These are phyloP conservation scores for Thelephora ganbajun DNA, from an alignment of 768 basidiomycete species.

Conservation along the genomic window DNA sequence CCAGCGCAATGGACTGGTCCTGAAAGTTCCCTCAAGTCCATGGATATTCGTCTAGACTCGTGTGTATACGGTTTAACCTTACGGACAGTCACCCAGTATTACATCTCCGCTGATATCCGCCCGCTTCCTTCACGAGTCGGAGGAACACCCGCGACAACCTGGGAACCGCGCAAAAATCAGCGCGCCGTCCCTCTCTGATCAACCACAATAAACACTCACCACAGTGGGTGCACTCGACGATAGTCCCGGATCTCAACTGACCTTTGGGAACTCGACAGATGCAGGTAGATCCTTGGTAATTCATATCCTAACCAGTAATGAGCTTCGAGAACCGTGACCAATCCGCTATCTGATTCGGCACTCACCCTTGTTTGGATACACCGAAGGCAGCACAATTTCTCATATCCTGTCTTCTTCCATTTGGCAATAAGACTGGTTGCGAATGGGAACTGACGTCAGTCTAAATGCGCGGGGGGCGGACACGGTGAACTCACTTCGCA, in stretches of 20 bases:
- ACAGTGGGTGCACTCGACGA: constrained; percentile 96
- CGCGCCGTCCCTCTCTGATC: too few relatives aligned
- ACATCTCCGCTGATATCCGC: neutral
- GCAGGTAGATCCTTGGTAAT: constrained; percentile 96
- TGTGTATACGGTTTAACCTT: too few relatives aligned
- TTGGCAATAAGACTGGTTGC: constrained; percentile 78
- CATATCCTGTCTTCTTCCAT: constrained; percentile 98
- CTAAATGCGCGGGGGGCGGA: neutral
- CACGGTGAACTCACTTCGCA: constrained; percentile 55
- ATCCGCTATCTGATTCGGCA: neutral
- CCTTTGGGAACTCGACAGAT: constrained; percentile 96
- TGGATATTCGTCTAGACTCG: too few relatives aligned
- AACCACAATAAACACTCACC: constrained; percentile 40
- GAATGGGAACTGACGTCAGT: neutral
- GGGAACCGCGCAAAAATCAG: neutral
- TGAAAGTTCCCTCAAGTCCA: too few relatives aligned
- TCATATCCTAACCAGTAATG: constrained; percentile 67
- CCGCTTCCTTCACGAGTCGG: constrained; percentile 44
- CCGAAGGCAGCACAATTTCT: constrained; percentile 92
- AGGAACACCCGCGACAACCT: constrained; percentile 89
- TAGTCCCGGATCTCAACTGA: constrained; percentile 74
- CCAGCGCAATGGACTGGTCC: too few relatives aligned
- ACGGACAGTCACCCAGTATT: neutral
- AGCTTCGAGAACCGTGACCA: neutral
- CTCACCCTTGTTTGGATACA: constrained; percentile 88